Evolutionary conservation across 768 basidiomycete species (phyloP), one percentile per base, ranked within the genome.

Genomic region (Postia placenta): DNA sequence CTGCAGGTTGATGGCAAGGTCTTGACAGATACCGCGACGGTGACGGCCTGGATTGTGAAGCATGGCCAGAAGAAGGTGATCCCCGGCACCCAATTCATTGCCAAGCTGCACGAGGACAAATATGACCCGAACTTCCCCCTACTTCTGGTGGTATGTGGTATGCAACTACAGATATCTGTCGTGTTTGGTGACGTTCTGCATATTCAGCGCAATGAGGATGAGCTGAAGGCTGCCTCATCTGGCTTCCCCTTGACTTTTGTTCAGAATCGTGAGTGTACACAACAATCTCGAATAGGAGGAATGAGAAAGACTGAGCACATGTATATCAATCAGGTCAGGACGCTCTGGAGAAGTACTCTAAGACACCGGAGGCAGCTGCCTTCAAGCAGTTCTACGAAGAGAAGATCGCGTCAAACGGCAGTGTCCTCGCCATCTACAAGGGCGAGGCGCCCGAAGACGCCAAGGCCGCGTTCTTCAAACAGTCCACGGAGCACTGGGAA

Each of bases 51-150:
- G 54, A 66, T 79, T 37, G 61, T 72, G 33, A 54, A 64, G 43
- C 64, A 73, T 48, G 67, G 74, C 5, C 64, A 70, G 15, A 63
- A 54, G 49, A 60, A 66, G 51, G 68, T 67, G 19, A 52, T 62
- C n/a, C 64, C 65, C 9, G 60, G 57, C 4, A 67, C 71, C 14
- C 58, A 63, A 15, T 56, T 71, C 45, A 66, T 73, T 52, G 60
- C 60, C 30, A 67, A 56, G 46, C 58, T 79, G 22, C 76, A 80
- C 56, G 68, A 70, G 26, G 70, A 73, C 28, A 65, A 60, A 30
- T 60, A 70, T 44, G 76, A 80, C 56, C 77, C 77, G 45, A 81
- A 81, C 69, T 74, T 78, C 53, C 66, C 72, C n/a, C 41, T 73
- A 23, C 50, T 74, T 19, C 65, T 70, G 2, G 60, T 67, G 27